phyloP scores from a whole-genome alignment of 1,139 yeast genomes.

The Diutina mesorugosa region DNA sequence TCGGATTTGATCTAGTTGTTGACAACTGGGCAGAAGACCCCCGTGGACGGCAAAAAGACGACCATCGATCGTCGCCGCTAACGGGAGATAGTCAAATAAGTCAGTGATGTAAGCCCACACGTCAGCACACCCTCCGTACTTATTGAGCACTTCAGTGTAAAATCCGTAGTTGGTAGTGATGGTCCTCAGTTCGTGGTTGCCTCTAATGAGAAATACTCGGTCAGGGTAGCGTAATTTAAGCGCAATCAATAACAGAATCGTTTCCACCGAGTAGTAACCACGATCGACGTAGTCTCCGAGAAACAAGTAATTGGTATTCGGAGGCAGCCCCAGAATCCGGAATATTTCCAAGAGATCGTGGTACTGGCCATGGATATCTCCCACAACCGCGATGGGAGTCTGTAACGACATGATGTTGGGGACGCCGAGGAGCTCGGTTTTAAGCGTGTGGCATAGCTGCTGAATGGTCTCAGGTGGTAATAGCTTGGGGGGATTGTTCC shows the following conservation, averaged over 20 bases:
- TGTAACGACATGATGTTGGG: slow-evolving; percentile 70
- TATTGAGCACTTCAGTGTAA: slow-evolving; percentile 8
- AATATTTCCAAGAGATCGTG: slow-evolving; percentile 87
- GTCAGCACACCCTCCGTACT: slow-evolving; percentile 7
- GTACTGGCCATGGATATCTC: slow-evolving; percentile 95
- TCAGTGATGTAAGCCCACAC: slow-evolving; percentile 9
- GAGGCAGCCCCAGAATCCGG: slow-evolving; percentile 86
- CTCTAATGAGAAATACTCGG: slow-evolving; percentile 4
- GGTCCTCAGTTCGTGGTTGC: slow-evolving; percentile 8
- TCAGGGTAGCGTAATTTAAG: slow-evolving; percentile 9
- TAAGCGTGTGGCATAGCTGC: slow-evolving; percentile 30
- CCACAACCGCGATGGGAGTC: slow-evolving; percentile 93
- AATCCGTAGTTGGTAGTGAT: slow-evolving; percentile 10
- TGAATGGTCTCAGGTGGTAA: slow-evolving; percentile 35
- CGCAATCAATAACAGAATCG: slow-evolving; percentile 17
- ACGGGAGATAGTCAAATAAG: slow-evolving; percentile 8
- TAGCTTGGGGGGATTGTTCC: slow-evolving; percentile 30
- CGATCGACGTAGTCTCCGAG: slow-evolving; percentile 91
- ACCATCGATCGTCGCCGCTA: slow-evolving; percentile 9
- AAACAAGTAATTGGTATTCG: slow-evolving; percentile 83
- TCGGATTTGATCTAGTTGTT: slow-evolving; percentile 1
- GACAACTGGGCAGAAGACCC: background rate
- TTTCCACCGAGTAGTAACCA: slow-evolving; percentile 86
- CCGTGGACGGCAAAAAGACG: slow-evolving; percentile 1
- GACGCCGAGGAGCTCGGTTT: slow-evolving; percentile 22